A percentile compares a stretch with the other conserved stretches of the same genome.
These are phyloP conservation scores for Sporobolomyces pararoseus DNA, from an alignment of 768 basidiomycete genomes.

Conservation along the genomic window DNA sequence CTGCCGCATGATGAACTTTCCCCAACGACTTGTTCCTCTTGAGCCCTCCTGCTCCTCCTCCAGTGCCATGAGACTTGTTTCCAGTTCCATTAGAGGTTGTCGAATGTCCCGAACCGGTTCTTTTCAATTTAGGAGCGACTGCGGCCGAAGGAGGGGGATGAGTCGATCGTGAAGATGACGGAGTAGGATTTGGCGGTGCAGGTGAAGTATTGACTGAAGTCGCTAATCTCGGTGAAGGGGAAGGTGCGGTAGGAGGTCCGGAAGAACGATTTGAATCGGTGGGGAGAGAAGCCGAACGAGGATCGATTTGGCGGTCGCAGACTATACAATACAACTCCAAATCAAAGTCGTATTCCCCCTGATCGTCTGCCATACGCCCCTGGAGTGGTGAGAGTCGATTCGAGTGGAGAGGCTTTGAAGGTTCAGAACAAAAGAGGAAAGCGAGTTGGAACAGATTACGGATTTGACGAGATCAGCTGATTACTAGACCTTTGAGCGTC, in stretches of 20 bases:
- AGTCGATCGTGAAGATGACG: conserved; percentile 5
- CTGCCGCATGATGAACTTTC: conserved; percentile 14
- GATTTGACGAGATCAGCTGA: too few relatives aligned
- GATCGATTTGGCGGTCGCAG: conserved; percentile 31
- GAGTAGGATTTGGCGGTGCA: conserved; percentile 5
- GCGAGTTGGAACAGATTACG: too few relatives aligned
- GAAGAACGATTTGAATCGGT: not conserved
- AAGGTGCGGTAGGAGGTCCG: not conserved
- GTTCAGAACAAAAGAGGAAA: too few relatives aligned
- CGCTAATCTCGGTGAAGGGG: conserved; percentile 4
- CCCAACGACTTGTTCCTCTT: conserved; percentile 26
- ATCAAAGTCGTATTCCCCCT: conserved; percentile 23
- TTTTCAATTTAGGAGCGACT: not conserved
- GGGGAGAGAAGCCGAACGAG: not conserved
- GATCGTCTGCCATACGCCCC: conserved; percentile 15
- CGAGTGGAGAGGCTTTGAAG: too few relatives aligned
- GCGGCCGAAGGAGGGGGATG: not conserved
- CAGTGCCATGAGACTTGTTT: not conserved
- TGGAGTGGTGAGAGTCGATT: too few relatives aligned
- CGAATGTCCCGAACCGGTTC: conserved; percentile 8
- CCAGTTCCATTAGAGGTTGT: not conserved
- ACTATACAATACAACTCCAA: conserved; percentile 35
- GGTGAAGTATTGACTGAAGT: not conserved
- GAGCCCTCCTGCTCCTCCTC: not conserved
- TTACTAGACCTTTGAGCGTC: too few relatives aligned